Percentiles rank a stretch among this genome's conserved stretches.
Conservation (phyloP, 2,329 filamentous ascomycete species). For the Pseudogymnoascus sp. region DNA sequence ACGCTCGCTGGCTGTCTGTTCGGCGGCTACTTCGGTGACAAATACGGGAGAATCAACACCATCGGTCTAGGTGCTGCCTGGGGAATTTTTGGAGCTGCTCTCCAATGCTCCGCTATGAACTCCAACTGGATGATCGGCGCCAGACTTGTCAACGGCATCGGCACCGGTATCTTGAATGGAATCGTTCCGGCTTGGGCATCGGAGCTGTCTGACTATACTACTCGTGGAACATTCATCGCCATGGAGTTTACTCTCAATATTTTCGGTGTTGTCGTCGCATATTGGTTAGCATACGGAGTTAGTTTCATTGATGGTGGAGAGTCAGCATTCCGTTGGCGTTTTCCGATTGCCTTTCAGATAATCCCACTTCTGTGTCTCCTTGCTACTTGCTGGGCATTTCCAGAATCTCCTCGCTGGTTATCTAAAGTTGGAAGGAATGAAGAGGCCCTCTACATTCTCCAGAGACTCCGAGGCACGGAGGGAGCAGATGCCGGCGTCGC, state of each 20-base stretch:
- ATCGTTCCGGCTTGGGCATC: constrained; percentile 67
- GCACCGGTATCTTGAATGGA: constrained; percentile 62
- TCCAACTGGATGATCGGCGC: constrained; percentile 56
- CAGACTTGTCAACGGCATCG: constrained; percentile 55
- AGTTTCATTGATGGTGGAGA: constrained; percentile 52
- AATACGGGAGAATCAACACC: constrained; percentile 53
- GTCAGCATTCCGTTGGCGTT: constrained; percentile 57
- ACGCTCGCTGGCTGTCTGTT: constrained; percentile 56
- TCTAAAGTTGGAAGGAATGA: constrained; percentile 59
- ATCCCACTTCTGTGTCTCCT: constrained; percentile 55
- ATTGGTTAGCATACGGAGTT: constrained; percentile 47
- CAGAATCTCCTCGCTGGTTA: constrained; percentile 62
- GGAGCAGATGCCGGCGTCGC: constrained; percentile 46
- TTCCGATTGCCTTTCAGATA: constrained; percentile 65
- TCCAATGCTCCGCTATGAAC: constrained; percentile 40
- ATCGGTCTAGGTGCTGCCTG: constrained; percentile 50
- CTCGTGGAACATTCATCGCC: constrained; percentile 55
- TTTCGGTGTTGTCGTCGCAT: constrained; percentile 56
- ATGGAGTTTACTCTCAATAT: constrained; percentile 67
- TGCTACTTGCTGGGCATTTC: constrained; percentile 55
- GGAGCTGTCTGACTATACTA: constrained; percentile 59
- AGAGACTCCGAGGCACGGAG: constrained; percentile 53
- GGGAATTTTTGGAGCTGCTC: constrained; percentile 38
- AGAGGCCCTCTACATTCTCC: constrained; percentile 60
- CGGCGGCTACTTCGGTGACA: constrained; percentile 58